Base-by-base conservation (phyloP, 139 green algal species). In the Gonium pectorale region DNA sequence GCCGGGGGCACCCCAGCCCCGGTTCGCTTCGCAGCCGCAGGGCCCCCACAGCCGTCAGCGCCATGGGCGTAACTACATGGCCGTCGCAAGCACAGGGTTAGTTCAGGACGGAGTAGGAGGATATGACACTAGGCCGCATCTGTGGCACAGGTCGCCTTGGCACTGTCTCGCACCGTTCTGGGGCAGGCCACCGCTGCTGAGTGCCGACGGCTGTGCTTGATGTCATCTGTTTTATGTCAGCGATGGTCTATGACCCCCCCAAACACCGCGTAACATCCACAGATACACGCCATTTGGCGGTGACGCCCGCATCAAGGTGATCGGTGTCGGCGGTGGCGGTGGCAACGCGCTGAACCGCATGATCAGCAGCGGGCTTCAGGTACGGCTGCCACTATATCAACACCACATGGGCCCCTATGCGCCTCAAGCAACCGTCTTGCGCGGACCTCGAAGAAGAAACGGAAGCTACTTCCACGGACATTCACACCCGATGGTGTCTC, bases 291-390 rank as follows among this genome's bases (percentile, higher is more conserved):
- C 80, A 0, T 79, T 86, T 22, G 67, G 68, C 44, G 93, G 93
- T 9, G 89, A 96, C 40, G 96, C 96, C 4, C 59, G 81, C 49
- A 98, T 99, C 89, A 98, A 98, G 88, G 97, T 99, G 41, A 95
- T 98, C 46, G 97, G 96, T 40, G 95, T 98, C 4, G 97, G 97
- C 37, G 97, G 97, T 52, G 97, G 97, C 35, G 97, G 97, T 46
- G 94, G 94, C 60, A 99, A 99, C 82, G 97, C 97, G 0, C 90
- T 99, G 7, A 99, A 99, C 89, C 92, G 97, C n/a, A 99, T 99
- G 97, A 96, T 99, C 59, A 88, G 79, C 44, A 94, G 86, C 46
- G 97, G 95, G 31, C 85, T 99, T 24, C 91, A 97, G 94, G 95
- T 95, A 29, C 6, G 68, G 5, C n/a, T n/a, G n/a, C n/a, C n/a